Evolutionary conservation across 805 yeast genomes (phyloP).

Genomic region (Myxozyma nipponensis): DNA sequence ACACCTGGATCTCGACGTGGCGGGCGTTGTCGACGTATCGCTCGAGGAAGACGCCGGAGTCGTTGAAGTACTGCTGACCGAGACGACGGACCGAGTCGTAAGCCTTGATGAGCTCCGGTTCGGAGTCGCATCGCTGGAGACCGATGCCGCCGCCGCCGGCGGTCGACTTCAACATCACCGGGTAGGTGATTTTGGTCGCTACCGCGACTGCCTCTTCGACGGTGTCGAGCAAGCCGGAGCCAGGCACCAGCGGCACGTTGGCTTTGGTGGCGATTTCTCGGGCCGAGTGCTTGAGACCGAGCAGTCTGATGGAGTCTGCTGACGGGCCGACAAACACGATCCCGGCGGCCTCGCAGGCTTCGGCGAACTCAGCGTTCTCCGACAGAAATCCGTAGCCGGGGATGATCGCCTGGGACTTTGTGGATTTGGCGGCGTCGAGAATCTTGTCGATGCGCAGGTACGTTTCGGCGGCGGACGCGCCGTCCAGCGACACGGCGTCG

Average conservation of each 20-base stretch:
- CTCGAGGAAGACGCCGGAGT: slow-evolving; percentile 91
- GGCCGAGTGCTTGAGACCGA: slow-evolving; percentile 95
- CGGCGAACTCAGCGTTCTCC: slow-evolving; percentile 95
- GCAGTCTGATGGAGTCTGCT: slow-evolving; percentile 83
- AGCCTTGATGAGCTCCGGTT: slow-evolving; percentile 73
- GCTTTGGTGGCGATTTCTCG: slow-evolving; percentile 88
- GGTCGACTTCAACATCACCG: slow-evolving; percentile 94
- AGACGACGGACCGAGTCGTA: slow-evolving; percentile 91
- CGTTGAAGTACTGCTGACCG: slow-evolving; percentile 90
- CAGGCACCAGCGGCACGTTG: slow-evolving; percentile 97
- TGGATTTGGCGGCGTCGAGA: slow-evolving; percentile 73
- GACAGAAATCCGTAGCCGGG: slow-evolving; percentile 98
- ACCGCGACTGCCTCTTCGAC: slow-evolving; percentile 70
- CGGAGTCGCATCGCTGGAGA: slow-evolving; percentile 83
- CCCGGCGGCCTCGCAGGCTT: slow-evolving; percentile 75
- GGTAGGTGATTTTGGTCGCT: slow-evolving; percentile 73
- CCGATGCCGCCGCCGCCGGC: slow-evolving; percentile 99
- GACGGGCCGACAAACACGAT: slow-evolving; percentile 95
- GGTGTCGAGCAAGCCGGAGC: slow-evolving; percentile 73
- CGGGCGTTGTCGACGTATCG: slow-evolving; percentile 92
- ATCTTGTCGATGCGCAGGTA: slow-evolving; percentile 83
- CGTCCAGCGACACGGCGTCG: slow-evolving; percentile 71
- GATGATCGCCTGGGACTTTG: slow-evolving; percentile 90
- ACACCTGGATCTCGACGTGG: slow-evolving; percentile 94
- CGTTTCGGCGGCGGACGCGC: slow-evolving; percentile 84